Evolutionary conservation across 2,329 filamentous ascomycete species (phyloP), one percentile per base, ranked within the genome.

Genomic region (Cryphonectria nitschkei): DNA sequence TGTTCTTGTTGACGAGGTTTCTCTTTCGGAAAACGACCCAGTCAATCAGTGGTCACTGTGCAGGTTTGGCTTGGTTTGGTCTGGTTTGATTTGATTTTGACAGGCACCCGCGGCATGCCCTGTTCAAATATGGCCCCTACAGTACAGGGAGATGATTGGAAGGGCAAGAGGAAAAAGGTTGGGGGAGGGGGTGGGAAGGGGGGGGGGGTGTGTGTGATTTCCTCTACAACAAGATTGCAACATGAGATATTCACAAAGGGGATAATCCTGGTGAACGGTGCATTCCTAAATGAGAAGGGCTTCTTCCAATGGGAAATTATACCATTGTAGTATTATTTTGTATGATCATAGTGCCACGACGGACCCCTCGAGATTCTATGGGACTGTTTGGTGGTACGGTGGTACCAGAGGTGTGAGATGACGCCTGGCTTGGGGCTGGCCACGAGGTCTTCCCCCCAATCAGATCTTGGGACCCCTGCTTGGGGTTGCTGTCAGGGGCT

Each of bases 401-500:
- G 63, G 50, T 52, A 37, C 26, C 41, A 8, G 6, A 65, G 41
- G 37, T 39, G 63, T 52, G 41, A 65, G 63, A 65, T 65, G 63
- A 65, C 43, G 63, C 41, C 22, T 3, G 43, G 63, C 63, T 6
- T 2, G 43, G 41, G 41, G 19, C 29, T 65, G 41, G 41, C 54
- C 54, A 58, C 26, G 54, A 58, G 54, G 54, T 58, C 26, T 19
- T 34, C 29, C 54, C 54, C 52, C 52, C 54, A 58, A 58, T 58
- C 16, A 34, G 63, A 34, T 52, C 41, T 34, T 43, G 19, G 41
- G 63, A 50, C 63, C 63, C 63, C 63, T 65, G 63, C 43, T n/a
- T 34, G 7, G 7, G 3, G 26, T 16, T 52, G 26, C 63, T 34
- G 26, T 52, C 63, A 65, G 63, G 63, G 63, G 63, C 43, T 14